Evolutionary conservation across 2,329 filamentous ascomycete species (phyloP).

Genomic region (Colletotrichum sidae): DNA sequence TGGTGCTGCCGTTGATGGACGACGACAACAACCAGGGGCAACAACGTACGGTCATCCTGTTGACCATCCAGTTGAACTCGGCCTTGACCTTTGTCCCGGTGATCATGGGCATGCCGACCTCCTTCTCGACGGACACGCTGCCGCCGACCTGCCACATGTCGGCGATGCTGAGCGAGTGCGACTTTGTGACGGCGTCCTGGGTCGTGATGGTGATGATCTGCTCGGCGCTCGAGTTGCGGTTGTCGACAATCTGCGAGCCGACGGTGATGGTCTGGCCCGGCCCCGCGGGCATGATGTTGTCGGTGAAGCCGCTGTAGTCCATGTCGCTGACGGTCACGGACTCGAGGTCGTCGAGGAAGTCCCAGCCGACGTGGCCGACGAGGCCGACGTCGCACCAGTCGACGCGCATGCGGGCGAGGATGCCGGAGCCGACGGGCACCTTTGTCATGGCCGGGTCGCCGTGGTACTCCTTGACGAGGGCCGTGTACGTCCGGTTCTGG

Average conservation of each 20-base stretch:
- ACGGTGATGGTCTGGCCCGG: conserved; percentile 33
- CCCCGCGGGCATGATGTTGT: conserved; percentile 33
- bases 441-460: conserved; percentile 5
- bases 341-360: conserved; percentile 38
- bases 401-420: conserved; percentile 32
- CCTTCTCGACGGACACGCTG: conserved; percentile 20
- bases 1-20: not conserved
- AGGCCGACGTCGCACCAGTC: conserved; percentile 27
- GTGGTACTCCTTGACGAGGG: not conserved
- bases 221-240: conserved; percentile 35
- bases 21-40: not conserved
- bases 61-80: conserved; percentile 31
- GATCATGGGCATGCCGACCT: conserved; percentile 31
- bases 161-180: conserved; percentile 23
- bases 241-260: conserved; percentile 38
- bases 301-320: conserved; percentile 36
- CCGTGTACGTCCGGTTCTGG: conserved; percentile 10
- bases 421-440: conserved; percentile 29
- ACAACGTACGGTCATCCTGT: conserved; percentile 19
- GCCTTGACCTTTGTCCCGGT: conserved; percentile 16
- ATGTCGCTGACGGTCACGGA: conserved; percentile 36
- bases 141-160: conserved; percentile 29
- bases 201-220: conserved; percentile 36
- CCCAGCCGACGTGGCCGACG: conserved; percentile 31
- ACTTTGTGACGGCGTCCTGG: conserved; percentile 31